phyloP scores from a whole-genome alignment of 805 yeast genomes.

The Monosporozyma aerobia region DNA sequence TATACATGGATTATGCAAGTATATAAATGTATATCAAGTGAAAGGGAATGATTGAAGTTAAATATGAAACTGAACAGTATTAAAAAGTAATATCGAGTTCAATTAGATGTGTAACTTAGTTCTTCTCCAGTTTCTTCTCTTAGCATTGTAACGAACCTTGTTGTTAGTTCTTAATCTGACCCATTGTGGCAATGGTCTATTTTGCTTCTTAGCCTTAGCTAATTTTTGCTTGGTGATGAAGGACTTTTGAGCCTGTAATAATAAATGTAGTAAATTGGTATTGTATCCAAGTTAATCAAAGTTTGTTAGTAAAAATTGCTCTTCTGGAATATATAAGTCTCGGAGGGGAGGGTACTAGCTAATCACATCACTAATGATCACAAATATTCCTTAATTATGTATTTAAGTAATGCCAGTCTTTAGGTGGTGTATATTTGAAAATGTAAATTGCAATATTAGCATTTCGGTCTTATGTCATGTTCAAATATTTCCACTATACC shows the following conservation, averaged over 20 bases:
- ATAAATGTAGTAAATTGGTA: not conserved
- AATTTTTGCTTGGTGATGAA: constrained; percentile 96
- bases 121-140: constrained; percentile 99
- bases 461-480: no score
- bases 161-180: constrained; percentile 96
- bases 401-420: no score
- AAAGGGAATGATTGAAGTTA: not conserved
- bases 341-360: not conserved
- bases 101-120: constrained; percentile 93
- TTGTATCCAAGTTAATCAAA: not conserved
- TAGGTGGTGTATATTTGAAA: no score
- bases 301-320: not conserved
- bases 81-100: not conserved
- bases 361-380: no score
- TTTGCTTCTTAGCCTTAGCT: constrained; percentile 97
- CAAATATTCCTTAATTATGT: no score
- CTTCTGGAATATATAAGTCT: not conserved
- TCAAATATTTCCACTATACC: no score
- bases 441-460: no score
- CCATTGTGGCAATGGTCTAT: constrained; percentile 99
- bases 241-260: constrained; percentile 73
- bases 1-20: not conserved
- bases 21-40: not conserved
- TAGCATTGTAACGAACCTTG: constrained; percentile 97
- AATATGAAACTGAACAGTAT: not conserved